Evolutionary conservation across 176 grass and related monocot species (phyloP).

Genomic region (Alopecurus myosuroides): DNA sequence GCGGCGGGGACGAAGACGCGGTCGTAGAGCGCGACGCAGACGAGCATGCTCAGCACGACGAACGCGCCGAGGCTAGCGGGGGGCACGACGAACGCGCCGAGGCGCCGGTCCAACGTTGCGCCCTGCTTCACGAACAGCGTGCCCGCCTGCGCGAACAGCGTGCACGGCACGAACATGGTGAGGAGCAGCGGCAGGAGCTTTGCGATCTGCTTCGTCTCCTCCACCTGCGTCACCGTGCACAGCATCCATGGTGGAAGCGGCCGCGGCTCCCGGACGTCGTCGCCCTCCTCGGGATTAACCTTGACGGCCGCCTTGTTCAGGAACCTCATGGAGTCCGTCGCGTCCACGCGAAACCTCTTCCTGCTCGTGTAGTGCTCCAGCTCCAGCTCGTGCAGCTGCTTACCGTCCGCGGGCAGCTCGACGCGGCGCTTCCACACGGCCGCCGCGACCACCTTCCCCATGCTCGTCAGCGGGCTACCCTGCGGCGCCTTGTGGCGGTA

Average conservation of each 20-base stretch:
- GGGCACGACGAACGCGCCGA: conserved; percentile 46
- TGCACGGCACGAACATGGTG: conserved; percentile 64
- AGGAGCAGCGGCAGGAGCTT: conserved; percentile 55
- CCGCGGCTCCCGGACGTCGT: not conserved
- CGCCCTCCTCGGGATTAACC: not conserved
- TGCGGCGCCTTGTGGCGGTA: conserved; percentile 81
- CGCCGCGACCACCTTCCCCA: conserved; percentile 48
- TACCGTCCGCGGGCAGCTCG: conserved; percentile 12
- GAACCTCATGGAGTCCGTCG: conserved; percentile 53
- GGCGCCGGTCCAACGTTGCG: conserved; percentile 51
- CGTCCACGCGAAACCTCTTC: conserved; percentile 40
- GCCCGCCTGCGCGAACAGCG: conserved; percentile 53
- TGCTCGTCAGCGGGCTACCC: conserved; percentile 62
- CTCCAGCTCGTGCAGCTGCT: conserved; percentile 55
- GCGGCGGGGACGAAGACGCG: conserved; percentile 41
- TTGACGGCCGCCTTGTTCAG: conserved; percentile 68
- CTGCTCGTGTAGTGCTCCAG: conserved; percentile 24
- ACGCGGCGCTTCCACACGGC: conserved; percentile 36
- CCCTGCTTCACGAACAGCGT: conserved; percentile 84
- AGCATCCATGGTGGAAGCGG: conserved; percentile 27
- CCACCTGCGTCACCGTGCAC: conserved; percentile 87
- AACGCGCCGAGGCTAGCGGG: conserved; percentile 56
- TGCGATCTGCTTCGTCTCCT: conserved; percentile 79
- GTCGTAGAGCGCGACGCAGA: conserved; percentile 57
- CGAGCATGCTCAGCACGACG: conserved; percentile 65